Conservation (phyloP, 1,139 yeast species). For the Protomyces lactucae-debilis region DNA sequence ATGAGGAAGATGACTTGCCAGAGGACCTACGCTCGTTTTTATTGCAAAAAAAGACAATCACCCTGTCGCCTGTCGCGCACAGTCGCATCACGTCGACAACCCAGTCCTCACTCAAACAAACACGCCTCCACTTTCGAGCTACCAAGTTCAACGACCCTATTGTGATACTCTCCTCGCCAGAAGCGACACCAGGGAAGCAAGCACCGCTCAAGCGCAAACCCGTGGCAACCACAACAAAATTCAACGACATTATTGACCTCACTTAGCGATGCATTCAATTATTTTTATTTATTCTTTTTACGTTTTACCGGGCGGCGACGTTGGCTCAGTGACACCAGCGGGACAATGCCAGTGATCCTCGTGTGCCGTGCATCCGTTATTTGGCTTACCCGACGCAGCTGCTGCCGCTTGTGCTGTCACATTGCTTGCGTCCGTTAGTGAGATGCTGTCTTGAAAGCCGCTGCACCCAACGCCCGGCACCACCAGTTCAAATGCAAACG, state of each 20-base stretch:
- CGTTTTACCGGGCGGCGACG: background rate
- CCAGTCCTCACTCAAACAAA: background rate
- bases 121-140: background rate
- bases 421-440: background rate
- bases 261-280: background rate
- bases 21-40: background rate
- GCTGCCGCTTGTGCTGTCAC: background rate
- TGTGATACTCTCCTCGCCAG: background rate
- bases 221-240: background rate
- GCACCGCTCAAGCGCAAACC: too few species aligned
- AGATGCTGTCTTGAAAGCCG: background rate
- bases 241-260: background rate
- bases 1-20: background rate
- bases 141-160: background rate
- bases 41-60: background rate
- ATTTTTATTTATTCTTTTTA: background rate
- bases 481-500: background rate
- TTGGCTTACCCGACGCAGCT: background rate
- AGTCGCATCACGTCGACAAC: background rate
- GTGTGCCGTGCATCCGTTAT: background rate
- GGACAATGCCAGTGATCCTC: background rate
- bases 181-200: background rate
- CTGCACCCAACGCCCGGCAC: background rate
- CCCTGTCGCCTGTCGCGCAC: background rate
- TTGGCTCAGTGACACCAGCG: background rate